Evolutionary conservation across 2,329 filamentous ascomycete genomes (phyloP).

Genomic region (Monosporascus sp.): DNA sequence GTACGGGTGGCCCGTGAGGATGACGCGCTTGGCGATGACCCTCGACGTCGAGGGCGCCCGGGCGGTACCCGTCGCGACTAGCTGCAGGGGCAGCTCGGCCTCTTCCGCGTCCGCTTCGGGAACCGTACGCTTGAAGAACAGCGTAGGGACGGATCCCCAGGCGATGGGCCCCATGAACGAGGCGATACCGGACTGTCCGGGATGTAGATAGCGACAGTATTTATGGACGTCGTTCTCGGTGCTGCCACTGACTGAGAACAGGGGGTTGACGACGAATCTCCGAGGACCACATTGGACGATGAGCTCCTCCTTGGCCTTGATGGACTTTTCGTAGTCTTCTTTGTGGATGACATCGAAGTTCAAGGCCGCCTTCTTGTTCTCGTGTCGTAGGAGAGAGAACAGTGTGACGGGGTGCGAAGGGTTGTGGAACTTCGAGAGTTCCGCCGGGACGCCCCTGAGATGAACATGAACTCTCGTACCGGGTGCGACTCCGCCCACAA

Average conservation of each 20-base stretch:
- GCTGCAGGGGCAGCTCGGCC: conserved; percentile 51
- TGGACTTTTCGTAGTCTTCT: conserved; percentile 67
- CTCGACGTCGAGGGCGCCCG: conserved; percentile 71
- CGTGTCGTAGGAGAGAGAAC: conserved; percentile 86
- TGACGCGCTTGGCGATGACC: conserved; percentile 88
- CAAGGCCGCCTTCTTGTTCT: conserved; percentile 86
- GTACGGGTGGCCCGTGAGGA: conserved; percentile 92
- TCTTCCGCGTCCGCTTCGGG: conserved; percentile 41
- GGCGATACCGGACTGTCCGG: conserved; percentile 82
- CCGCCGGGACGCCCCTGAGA: conserved; percentile 49
- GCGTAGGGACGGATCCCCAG: conserved; percentile 85
- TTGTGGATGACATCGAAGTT: conserved; percentile 87
- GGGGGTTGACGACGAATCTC: conserved; percentile 79
- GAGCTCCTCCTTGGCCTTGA: conserved; percentile 89
- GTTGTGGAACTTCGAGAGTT: conserved; percentile 43
- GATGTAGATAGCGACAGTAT: conserved; percentile 86
- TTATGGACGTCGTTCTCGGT: conserved; percentile 98
- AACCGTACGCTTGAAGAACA: conserved; percentile 72
- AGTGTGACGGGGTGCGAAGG: conserved; percentile 61
- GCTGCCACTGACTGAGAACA: conserved; percentile 84
- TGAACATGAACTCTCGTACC: conserved; percentile 81
- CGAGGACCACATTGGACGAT: conserved; percentile 88
- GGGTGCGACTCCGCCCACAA: conserved; percentile 80
- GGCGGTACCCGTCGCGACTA: conserved; percentile 84
- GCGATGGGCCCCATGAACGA: conserved; percentile 86